Conservation (phyloP, 2,329 filamentous ascomycete genomes). For the Colletotrichum paranaense region DNA sequence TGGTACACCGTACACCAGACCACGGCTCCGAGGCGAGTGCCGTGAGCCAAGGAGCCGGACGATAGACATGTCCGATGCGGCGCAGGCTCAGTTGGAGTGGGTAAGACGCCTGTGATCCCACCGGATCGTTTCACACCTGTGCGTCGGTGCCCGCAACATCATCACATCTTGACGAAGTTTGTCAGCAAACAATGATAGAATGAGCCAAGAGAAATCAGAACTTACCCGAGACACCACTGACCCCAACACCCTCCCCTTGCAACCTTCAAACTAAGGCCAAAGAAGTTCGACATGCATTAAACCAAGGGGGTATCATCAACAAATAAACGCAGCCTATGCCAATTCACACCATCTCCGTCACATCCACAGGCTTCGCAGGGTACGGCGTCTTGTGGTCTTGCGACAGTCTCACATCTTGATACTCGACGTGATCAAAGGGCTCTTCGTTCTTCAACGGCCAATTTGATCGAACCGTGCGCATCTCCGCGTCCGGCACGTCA, state of each 20-base stretch:
- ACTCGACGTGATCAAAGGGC: slow-evolving; percentile 5
- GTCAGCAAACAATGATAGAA: neutral
- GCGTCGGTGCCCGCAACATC: neutral
- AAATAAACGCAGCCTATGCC: neutral
- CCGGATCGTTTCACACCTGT: neutral
- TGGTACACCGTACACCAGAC: neutral
- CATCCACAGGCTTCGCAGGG: slow-evolving; percentile 9
- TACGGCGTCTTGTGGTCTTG: neutral
- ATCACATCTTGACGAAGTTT: neutral
- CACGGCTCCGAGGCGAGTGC: neutral
- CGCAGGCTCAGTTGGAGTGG: neutral
- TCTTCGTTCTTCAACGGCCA: slow-evolving; percentile 17
- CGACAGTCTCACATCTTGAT: neutral
- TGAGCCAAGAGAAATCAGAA: neutral
- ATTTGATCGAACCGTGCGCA: neutral
- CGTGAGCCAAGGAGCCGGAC: neutral
- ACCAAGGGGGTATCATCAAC: slow-evolving; percentile 11
- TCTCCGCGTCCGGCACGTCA: slow-evolving; percentile 2
- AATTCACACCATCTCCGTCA: slow-evolving; percentile 19
- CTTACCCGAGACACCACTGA: neutral
- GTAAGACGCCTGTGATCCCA: neutral
- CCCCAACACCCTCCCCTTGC: neutral
- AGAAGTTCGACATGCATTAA: neutral
- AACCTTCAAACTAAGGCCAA: neutral
- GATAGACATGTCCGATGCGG: neutral